A percentile compares a stretch with the other conserved stretches of the same genome.
These are phyloP conservation scores for Puccinia coronata DNA, from an alignment of 1,284 basidiomycete species.

Conservation along the genomic window DNA sequence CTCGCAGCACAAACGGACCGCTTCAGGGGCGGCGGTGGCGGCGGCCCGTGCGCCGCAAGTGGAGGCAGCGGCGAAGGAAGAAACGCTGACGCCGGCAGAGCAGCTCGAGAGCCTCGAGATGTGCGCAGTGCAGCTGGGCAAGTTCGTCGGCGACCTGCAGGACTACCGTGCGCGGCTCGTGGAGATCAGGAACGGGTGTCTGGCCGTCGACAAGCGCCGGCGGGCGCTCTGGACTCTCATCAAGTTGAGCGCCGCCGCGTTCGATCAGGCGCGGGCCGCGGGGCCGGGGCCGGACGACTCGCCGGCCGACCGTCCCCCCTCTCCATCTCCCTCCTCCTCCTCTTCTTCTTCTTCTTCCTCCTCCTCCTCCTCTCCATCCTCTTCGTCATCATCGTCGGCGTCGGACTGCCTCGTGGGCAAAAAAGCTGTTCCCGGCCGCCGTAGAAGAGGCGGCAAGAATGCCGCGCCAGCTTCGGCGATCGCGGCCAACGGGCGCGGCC, in stretches of 20 bases:
- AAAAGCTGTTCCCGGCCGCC: too few species aligned
- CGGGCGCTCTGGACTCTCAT: conserved; percentile 35
- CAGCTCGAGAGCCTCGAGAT: conserved; percentile 10
- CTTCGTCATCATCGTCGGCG: too few species aligned
- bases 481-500: too few species aligned
- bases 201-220: conserved; percentile 40
- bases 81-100: neutral
- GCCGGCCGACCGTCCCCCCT: too few species aligned
- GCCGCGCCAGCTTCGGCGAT: too few species aligned
- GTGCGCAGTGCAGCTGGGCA: neutral
- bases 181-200: conserved; percentile 38
- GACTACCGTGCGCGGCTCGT: conserved; percentile 33
- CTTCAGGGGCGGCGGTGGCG: neutral
- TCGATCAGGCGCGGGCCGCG: neutral
- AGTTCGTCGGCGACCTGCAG: conserved; percentile 27
- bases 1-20: neutral
- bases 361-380: too few species aligned
- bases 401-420: too few species aligned
- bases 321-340: neutral
- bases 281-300: too few species aligned
- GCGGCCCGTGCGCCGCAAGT: too few species aligned
- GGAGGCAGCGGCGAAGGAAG: neutral
- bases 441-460: too few species aligned
- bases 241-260: conserved; percentile 12
- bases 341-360: neutral